phyloP scores from a whole-genome alignment of 179 eudicot genomes.

The Pouteria campechiana region DNA sequence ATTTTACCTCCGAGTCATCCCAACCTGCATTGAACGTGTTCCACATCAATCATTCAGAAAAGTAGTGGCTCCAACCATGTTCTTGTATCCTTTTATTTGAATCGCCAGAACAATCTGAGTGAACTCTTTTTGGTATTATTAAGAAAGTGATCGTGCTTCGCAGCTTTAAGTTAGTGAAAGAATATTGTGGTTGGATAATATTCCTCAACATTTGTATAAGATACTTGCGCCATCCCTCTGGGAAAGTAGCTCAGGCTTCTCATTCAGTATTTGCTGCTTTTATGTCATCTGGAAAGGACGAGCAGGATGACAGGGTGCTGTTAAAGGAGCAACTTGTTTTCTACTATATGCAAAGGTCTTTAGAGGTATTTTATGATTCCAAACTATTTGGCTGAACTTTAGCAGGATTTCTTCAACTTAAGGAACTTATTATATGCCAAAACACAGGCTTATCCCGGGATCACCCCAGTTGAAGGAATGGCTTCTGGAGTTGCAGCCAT shows the following conservation, averaged over 20 bases:
- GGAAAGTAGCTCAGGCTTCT: conserved; percentile 72
- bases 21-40: conserved; percentile 64
- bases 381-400: conserved; percentile 1
- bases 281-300: conserved; percentile 63
- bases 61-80: conserved; percentile 73
- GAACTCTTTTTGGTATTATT: no score
- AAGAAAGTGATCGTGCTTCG: no score
- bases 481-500: conserved; percentile 85
- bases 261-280: conserved; percentile 74
- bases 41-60: conserved; percentile 50
- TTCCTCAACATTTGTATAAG: conserved; percentile 18
- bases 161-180: no score
- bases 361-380: conserved; percentile 45
- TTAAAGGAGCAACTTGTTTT: conserved; percentile 93
- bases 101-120: no score
- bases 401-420: background rate
- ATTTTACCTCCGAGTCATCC: conserved; percentile 81
- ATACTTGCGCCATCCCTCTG: conserved; percentile 81
- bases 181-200: no score
- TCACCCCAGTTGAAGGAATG: conserved; percentile 87
- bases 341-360: conserved; percentile 73
- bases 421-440: conserved; percentile 1
- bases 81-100: conserved; percentile 70
- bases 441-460: conserved; percentile 63
- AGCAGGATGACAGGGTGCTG: conserved; percentile 40